Conservation (phyloP, 495 filamentous ascomycete species). For the Penicillium malachiteum region DNA sequence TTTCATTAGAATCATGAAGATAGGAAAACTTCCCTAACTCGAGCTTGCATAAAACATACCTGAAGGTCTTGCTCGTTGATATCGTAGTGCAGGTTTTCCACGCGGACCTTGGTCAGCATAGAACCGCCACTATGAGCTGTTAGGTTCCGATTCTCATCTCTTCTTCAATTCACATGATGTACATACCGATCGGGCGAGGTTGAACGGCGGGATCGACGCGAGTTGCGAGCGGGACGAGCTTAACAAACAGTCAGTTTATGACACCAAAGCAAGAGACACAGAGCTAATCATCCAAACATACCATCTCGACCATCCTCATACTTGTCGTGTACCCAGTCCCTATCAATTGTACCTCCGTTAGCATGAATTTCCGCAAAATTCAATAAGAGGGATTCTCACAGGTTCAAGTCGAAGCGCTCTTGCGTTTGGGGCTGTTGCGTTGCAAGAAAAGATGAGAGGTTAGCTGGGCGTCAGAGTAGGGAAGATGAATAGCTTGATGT, state of each 20-base stretch:
- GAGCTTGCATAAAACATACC: slow-evolving; percentile 44
- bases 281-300: slow-evolving; percentile 24
- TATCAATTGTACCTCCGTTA: slow-evolving; percentile 34
- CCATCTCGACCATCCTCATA: slow-evolving; percentile 65
- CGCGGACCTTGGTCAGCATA: slow-evolving; percentile 68
- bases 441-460: slow-evolving; percentile 49
- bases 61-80: slow-evolving; percentile 82
- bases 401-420: slow-evolving; percentile 55
- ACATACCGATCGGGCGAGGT: slow-evolving; percentile 53
- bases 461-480: slow-evolving; percentile 53
- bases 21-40: neutral
- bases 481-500: slow-evolving; percentile 43
- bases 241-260: slow-evolving; percentile 18
- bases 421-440: slow-evolving; percentile 55
- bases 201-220: slow-evolving; percentile 42
- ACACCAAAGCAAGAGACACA: slow-evolving; percentile 8
- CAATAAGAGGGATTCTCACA: slow-evolving; percentile 34
- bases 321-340: slow-evolving; percentile 90
- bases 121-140: slow-evolving; percentile 23
- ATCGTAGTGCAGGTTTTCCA: slow-evolving; percentile 94
- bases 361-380: slow-evolving; percentile 5
- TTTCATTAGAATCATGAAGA: neutral
- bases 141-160: slow-evolving; percentile 6
- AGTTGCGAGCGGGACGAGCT: slow-evolving; percentile 43
- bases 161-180: neutral